Evolutionary conservation across 2,329 filamentous ascomycete genomes (phyloP).

Genomic region (Grosmannia clavigera): DNA sequence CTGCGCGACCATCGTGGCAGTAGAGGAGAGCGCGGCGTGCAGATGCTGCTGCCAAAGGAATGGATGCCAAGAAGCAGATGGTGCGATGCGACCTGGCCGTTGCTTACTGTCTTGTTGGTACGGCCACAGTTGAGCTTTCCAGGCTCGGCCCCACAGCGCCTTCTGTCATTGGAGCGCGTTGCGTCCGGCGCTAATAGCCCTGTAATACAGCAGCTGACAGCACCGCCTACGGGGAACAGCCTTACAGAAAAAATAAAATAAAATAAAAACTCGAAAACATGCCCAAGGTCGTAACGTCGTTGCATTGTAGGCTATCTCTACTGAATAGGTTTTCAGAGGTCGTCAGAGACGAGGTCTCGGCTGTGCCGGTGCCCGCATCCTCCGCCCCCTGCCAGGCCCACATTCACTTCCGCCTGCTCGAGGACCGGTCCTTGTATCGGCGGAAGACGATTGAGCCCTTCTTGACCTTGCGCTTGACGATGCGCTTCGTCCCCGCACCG

Average conservation of each 20-base stretch:
- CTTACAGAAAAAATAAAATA: too few relatives aligned
- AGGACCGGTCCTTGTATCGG: constrained; percentile 40
- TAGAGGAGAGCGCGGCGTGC: neutral
- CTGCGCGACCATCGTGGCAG: neutral
- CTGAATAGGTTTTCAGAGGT: too few relatives aligned
- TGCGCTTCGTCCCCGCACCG: constrained; percentile 35
- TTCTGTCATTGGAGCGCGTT: constrained; percentile 1
- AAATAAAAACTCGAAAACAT: too few relatives aligned
- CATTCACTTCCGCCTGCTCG: constrained; percentile 24
- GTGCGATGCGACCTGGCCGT: neutral
- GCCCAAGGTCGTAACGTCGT: constrained; percentile 3
- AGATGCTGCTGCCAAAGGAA: neutral
- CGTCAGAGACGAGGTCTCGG: neutral
- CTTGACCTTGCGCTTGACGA: constrained; percentile 45
- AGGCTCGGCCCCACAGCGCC: neutral
- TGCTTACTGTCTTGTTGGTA: neutral
- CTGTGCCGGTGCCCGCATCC: neutral
- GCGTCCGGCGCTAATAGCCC: neutral
- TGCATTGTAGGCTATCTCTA: neutral
- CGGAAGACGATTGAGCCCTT: constrained; percentile 47
- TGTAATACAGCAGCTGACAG: neutral
- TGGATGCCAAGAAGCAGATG: neutral
- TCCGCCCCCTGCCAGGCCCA: neutral
- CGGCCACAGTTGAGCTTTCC: neutral
- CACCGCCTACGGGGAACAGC: neutral